Conservation (phyloP, 495 filamentous ascomycete genomes). For the Talaromyces trachyspermus region DNA sequence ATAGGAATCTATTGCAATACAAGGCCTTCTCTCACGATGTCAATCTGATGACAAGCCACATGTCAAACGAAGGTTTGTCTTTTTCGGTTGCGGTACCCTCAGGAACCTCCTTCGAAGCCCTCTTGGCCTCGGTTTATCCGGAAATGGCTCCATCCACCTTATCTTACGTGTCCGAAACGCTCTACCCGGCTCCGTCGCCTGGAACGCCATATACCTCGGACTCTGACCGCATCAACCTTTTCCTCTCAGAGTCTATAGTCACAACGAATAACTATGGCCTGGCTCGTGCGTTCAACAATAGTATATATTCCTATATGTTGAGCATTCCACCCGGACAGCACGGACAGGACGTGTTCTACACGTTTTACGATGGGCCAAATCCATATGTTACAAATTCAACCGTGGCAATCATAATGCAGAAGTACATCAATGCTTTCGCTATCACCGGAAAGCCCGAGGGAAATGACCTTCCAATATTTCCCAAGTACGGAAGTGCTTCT, state of each 20-base stretch:
- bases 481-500: slow-evolving; percentile 28
- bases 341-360: slow-evolving; percentile 55
- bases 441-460: slow-evolving; percentile 38
- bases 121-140: background rate
- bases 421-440: slow-evolving; percentile 53
- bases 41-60: slow-evolving; percentile 50
- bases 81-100: background rate
- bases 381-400: slow-evolving; percentile 30
- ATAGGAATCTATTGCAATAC: slow-evolving; percentile 43
- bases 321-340: slow-evolving; percentile 47
- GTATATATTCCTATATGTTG: slow-evolving; percentile 55
- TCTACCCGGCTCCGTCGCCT: background rate
- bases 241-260: background rate
- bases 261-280: slow-evolving; percentile 12
- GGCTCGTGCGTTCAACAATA: slow-evolving; percentile 39
- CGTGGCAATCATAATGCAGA: slow-evolving; percentile 48
- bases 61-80: slow-evolving; percentile 43
- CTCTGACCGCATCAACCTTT: slow-evolving; percentile 20
- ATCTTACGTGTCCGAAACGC: slow-evolving; percentile 6
- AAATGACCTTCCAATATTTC: slow-evolving; percentile 30
- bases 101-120: background rate
- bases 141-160: background rate
- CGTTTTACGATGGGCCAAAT: slow-evolving; percentile 48
- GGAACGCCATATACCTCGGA: slow-evolving; percentile 18
- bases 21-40: slow-evolving; percentile 49